phyloP scores from a whole-genome alignment of 169 alveolate species.

The Amoebophrya sp. region DNA sequence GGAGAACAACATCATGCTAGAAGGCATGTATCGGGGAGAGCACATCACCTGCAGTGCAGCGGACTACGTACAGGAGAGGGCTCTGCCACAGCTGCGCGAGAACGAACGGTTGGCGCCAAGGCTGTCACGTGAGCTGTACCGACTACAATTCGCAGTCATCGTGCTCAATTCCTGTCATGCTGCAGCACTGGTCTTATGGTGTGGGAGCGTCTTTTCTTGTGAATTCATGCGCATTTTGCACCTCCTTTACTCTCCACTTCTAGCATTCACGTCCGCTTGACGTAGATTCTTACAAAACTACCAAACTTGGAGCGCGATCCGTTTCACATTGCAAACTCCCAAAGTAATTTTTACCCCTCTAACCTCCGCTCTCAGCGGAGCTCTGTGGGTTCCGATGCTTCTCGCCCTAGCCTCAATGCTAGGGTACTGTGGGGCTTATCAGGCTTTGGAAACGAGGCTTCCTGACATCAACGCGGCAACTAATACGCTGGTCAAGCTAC shows the following conservation, averaged over 20 bases:
- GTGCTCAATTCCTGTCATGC: neutral
- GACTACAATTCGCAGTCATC: neutral
- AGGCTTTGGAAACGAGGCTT: neutral
- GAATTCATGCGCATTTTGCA: no score
- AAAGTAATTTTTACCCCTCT: no score
- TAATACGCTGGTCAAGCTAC: neutral
- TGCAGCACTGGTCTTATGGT: neutral
- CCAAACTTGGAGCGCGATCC: no score
- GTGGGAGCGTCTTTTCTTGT: no score
- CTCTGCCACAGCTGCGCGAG: neutral
- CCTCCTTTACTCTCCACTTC: no score
- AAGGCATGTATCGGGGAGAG: no score
- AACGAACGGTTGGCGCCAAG: neutral
- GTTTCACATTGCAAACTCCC: no score
- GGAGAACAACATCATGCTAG: no score
- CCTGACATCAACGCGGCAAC: neutral
- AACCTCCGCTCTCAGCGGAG: no score
- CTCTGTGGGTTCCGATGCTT: neutral
- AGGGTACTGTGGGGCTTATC: neutral
- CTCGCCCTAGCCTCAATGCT: neutral
- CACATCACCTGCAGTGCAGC: neutral
- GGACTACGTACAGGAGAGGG: neutral
- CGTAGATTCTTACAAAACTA: no score
- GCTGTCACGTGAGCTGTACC: neutral
- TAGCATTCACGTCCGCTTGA: no score